Evolutionary conservation across 192 early-diverging fungal species (phyloP), one percentile per base, ranked within the genome.

Genomic region (Radiomyces spectabilis): DNA sequence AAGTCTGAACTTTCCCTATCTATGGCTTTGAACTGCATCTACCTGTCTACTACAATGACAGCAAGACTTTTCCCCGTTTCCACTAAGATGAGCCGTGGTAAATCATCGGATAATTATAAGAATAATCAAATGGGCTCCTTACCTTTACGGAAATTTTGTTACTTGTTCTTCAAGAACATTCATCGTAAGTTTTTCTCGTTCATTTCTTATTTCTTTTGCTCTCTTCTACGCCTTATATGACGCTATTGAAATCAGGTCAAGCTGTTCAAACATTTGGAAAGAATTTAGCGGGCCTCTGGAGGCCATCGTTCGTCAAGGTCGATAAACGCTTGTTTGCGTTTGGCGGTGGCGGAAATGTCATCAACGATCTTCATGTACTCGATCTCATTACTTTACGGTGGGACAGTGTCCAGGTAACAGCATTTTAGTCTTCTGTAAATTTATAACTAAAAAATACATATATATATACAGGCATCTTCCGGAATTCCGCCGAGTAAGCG

Each of bases 341-440:
- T 66, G 76, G 76, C 21, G 76, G 76, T 16, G 76, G 76, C 9
- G 76, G 76, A 10, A 71, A 78, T 55, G 76, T 75, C 22, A 78
- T 73, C 3, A 77, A 82, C 42, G 73, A 84, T 57, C 63, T 84
- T 5, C 71, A 75, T 56, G 69, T 65, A 2, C 63, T 82, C 19
- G 71, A 75, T 55, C 34, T 81, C 10, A 43, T 44, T 10, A 67
- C 74, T 13, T 55, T 69, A 52, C 34, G 63, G 6, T 84, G 81
- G 81, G 74, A 73, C 31, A 71, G 59, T 32, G 55, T 81, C 24
- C 52, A 72, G 53, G 73, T 76, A 68, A 53, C 33, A 16, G 7
- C 10, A 13, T 39, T 53, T 30, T 51, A 18, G 12, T 51, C 35
- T 51, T 9, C 6, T 15, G 40, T n/a, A 13, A 53, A 24, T 38